Evolutionary conservation across 2,329 filamentous ascomycete genomes (phyloP).

Genomic region (Talaromyces sp.): DNA sequence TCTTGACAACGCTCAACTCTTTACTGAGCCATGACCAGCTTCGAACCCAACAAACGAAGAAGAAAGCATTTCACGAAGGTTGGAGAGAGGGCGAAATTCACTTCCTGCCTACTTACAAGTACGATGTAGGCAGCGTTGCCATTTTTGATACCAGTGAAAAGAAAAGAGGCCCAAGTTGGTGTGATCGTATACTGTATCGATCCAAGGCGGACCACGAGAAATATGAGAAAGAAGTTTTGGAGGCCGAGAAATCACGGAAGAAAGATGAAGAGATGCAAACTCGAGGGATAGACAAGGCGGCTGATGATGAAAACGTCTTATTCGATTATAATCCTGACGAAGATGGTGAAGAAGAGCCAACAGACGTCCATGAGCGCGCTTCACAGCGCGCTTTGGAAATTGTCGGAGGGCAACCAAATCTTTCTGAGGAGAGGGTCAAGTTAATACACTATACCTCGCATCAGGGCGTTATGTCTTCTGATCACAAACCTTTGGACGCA

Average conservation of each 20-base stretch:
- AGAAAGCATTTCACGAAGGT: conserved; percentile 83
- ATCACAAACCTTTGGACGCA: conserved; percentile 88
- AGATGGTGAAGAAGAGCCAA: conserved; percentile 64
- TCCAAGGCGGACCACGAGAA: conserved; percentile 67
- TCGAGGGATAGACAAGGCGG: conserved; percentile 68
- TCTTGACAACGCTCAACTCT: conserved; percentile 84
- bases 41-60: conserved; percentile 64
- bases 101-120: conserved; percentile 96
- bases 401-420: conserved; percentile 38
- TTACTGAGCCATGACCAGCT: conserved; percentile 89
- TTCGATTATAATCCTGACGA: conserved; percentile 87
- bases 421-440: conserved; percentile 48
- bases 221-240: conserved; percentile 61
- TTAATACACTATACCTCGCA: conserved; percentile 78
- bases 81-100: conserved; percentile 86
- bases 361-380: conserved; percentile 59
- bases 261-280: conserved; percentile 83
- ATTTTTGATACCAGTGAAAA: conserved; percentile 96
- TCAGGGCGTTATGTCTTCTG: conserved; percentile 84
- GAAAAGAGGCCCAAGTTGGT: conserved; percentile 89
- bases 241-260: conserved; percentile 64
- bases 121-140: conserved; percentile 88
- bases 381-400: conserved; percentile 34
- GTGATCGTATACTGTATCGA: conserved; percentile 85
- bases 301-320: conserved; percentile 75